phyloP scores from a whole-genome alignment of 1,139 yeast species.

The Pichia inconspicua region DNA sequence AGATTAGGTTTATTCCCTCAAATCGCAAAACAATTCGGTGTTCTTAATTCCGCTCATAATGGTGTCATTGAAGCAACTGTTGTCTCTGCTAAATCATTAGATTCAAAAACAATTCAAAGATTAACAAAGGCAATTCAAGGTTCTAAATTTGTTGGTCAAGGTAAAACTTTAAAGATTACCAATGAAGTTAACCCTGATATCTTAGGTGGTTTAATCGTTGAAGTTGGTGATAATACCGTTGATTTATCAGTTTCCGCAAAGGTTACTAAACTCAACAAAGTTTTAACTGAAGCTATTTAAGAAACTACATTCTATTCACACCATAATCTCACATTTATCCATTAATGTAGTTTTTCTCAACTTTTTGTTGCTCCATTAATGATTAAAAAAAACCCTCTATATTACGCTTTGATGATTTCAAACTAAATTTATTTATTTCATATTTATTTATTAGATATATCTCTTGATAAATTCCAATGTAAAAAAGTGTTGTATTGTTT shows the following conservation, averaged over 20 bases:
- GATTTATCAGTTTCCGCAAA: slow-evolving; percentile 83
- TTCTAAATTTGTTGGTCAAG: slow-evolving; percentile 76
- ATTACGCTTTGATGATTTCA: slow-evolving; percentile 1
- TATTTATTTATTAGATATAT: slow-evolving; percentile 3
- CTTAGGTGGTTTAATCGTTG: slow-evolving; percentile 92
- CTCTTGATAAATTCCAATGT: background rate
- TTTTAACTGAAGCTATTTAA: slow-evolving; percentile 76
- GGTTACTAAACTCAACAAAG: slow-evolving; percentile 83
- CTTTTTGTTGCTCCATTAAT: no score
- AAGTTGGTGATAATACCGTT: slow-evolving; percentile 94
- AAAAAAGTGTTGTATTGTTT: no score
- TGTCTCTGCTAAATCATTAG: slow-evolving; percentile 83
- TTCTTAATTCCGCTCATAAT: slow-evolving; percentile 79
- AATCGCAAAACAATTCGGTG: slow-evolving; percentile 64
- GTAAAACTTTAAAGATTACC: slow-evolving; percentile 76
- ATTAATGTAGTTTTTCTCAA: no score
- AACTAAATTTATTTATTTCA: slow-evolving; percentile 1
- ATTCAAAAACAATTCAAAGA: slow-evolving; percentile 70
- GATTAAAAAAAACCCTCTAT: background rate
- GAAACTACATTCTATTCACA: background rate
- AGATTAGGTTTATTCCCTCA: slow-evolving; percentile 65
- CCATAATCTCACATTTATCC: background rate
- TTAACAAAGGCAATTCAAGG: slow-evolving; percentile 71
- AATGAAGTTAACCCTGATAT: slow-evolving; percentile 85
- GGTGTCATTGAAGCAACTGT: slow-evolving; percentile 93